A percentile compares a stretch with the other conserved stretches of the same genome.
phyloP scores from a whole-genome alignment of 1,139 yeast genomes.

The Saccharomyces pastorianus region DNA sequence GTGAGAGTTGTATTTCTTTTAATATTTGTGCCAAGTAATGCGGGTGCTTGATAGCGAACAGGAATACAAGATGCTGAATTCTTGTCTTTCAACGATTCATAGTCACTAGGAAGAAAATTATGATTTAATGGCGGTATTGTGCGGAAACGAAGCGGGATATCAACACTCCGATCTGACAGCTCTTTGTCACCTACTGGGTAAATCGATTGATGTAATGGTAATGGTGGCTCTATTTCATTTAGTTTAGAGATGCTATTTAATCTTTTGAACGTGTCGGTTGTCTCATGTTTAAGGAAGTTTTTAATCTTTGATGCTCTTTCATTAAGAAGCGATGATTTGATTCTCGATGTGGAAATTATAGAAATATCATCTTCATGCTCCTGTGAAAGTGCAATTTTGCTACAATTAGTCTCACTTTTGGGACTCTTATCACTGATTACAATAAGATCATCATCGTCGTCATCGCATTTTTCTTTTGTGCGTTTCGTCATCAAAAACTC shows the following conservation, averaged over 20 bases:
- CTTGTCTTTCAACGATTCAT: neutral
- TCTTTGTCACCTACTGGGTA: constrained; percentile 7
- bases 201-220: constrained; percentile 15
- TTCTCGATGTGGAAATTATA: neutral
- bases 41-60: neutral
- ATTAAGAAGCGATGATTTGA: neutral
- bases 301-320: neutral
- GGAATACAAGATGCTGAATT: neutral
- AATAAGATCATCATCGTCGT: neutral
- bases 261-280: constrained; percentile 7
- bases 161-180: neutral
- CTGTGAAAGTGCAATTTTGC: neutral
- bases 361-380: neutral
- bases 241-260: constrained; percentile 14
- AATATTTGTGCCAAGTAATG: constrained; percentile 1
- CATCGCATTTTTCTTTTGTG: neutral
- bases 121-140: neutral
- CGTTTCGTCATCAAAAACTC: neutral
- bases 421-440: neutral
- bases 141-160: neutral
- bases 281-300: neutral
- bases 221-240: constrained; percentile 15
- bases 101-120: neutral
- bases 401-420: neutral
- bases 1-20: constrained; percentile 9